A percentile compares a stretch with the other conserved stretches of the same genome.
Conservation (phyloP, 1,284 basidiomycete genomes). For the Neonothopanus nambi region DNA sequence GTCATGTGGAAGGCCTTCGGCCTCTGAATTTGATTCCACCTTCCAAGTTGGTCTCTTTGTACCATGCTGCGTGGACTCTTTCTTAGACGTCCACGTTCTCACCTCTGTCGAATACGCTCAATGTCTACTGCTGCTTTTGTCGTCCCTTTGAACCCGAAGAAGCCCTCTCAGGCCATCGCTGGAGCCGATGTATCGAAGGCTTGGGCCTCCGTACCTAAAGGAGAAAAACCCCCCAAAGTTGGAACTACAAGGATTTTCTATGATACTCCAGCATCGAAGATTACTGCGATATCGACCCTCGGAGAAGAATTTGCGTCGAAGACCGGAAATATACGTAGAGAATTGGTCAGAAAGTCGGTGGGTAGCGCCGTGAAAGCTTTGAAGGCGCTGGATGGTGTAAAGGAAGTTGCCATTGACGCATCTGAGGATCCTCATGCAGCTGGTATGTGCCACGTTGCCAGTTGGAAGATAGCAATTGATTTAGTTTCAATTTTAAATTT, state of each 20-base stretch:
- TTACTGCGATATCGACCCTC: conserved; percentile 62
- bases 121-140: conserved; percentile 18
- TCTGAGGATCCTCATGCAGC: conserved; percentile 73
- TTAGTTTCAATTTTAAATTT: too few species aligned
- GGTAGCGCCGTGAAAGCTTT: conserved; percentile 69
- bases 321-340: conserved; percentile 51
- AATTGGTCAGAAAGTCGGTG: conserved; percentile 65
- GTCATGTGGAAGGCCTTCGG: too few species aligned
- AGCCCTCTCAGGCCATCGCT: conserved; percentile 1
- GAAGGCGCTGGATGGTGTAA: conserved; percentile 58
- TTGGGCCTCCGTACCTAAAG: conserved; percentile 6
- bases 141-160: conserved; percentile 13
- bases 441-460: too few species aligned
- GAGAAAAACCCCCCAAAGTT: conserved; percentile 41
- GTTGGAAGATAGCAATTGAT: too few species aligned
- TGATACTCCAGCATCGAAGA: conserved; percentile 43
- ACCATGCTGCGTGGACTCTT: neutral
- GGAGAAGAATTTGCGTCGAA: conserved; percentile 59
- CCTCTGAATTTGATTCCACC: too few species aligned
- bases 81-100: neutral
- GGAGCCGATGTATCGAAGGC: conserved; percentile 5
- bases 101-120: neutral
- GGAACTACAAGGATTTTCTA: conserved; percentile 70
- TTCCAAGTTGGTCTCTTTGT: too few species aligned
- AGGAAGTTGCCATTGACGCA: conserved; percentile 60